Conservation (phyloP, 1,139 yeast genomes). For the Pichia sp. region DNA sequence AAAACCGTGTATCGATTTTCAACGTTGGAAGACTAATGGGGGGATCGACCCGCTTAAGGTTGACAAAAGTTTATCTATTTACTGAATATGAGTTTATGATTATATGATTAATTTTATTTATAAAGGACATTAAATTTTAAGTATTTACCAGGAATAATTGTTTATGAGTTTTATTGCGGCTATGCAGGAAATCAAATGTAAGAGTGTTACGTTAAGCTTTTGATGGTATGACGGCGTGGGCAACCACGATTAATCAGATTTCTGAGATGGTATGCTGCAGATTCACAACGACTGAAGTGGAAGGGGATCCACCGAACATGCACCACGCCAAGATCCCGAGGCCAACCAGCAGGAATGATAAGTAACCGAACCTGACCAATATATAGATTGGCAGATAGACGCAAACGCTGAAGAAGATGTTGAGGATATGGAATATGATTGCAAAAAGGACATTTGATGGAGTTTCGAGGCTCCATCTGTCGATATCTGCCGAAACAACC, state of each 20-base stretch:
- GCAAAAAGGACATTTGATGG: constrained; percentile 9
- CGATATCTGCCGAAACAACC: neutral
- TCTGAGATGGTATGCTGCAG: neutral
- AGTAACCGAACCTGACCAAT: constrained; percentile 7
- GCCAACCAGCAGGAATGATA: neutral
- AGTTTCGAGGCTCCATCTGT: neutral
- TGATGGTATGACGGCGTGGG: neutral
- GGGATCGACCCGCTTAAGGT: no score
- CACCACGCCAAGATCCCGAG: constrained; percentile 2
- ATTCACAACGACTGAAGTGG: neutral
- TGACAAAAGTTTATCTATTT: neutral
- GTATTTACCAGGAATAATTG: neutral
- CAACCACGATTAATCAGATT: neutral
- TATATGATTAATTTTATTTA: neutral
- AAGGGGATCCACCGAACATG: neutral
- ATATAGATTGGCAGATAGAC: constrained; percentile 16
- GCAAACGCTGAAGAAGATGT: constrained; percentile 13
- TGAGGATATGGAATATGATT: constrained; percentile 10
- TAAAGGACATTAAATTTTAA: neutral
- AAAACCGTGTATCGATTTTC: no score
- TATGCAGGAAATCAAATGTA: no score
- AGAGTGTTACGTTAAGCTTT: neutral
- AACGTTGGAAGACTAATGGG: no score
- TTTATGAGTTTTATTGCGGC: neutral
- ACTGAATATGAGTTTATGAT: neutral